Evolutionary conservation across 805 yeast genomes (phyloP), one percentile per base, ranked within the genome.

Genomic region (Metschnikowia cerradonensis): DNA sequence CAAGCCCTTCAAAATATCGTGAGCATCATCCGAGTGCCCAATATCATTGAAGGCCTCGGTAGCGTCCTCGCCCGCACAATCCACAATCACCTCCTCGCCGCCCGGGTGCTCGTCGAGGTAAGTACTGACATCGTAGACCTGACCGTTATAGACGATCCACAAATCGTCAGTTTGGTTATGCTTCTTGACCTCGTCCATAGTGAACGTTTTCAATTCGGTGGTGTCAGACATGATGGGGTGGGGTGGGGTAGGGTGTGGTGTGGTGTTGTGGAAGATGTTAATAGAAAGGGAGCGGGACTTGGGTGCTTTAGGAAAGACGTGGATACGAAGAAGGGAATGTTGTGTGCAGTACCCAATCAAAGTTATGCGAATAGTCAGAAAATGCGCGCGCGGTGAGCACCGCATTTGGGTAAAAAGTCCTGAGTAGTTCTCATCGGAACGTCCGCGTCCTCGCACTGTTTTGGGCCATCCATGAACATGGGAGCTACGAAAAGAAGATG

Each of bases 11-110:
- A 94, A 75, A 59, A 86, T 76, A 61, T 86, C 94, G 60, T 84
- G 83, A 38, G 99, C 98, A 59, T 91, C 97, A 56, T 91, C 97
- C 34, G 98, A 90, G 73, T 94, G 99, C 34, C 99, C 99, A 66
- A 94, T 91, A 64, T 90, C 96, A 59, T 81, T 83, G 57, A 83
- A 83, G 22, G 83, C 80, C 45, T 66, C 71, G 13, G 88, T 82
- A 48, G 90, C 91, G 66, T 90, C 96, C 52, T 78, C 77, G 41
- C 96, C 96, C 32, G 87, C 96, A 63, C 82, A 78, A 59, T 88
- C 96, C 46, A 81, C 69, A 51, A 89, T 74, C 32, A 88, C 87
- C 64, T 88, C 96, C 50, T 84, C 86, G 51, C 96, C 96, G 64
- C 96, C 96, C 23, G 86, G 86, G 64, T 81, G 86, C 56, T 78